Evolutionary conservation across 2,329 filamentous ascomycete genomes (phyloP).

Genomic region (Xylariaceae sp.): DNA sequence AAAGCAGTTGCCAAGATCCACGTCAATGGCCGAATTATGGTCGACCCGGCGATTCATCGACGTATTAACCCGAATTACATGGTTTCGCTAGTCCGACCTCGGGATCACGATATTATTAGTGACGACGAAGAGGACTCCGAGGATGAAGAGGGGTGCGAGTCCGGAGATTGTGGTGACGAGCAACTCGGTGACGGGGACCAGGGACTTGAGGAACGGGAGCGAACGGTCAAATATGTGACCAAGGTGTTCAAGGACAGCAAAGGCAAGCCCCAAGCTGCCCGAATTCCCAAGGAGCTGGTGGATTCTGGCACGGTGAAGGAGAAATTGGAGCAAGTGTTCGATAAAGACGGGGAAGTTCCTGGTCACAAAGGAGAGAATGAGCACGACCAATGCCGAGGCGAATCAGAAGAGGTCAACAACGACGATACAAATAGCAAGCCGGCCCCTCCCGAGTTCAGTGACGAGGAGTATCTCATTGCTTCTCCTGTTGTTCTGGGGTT

Average conservation of each 20-base stretch:
- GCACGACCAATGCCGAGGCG: conserved; percentile 15
- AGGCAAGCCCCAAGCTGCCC: conserved; percentile 32
- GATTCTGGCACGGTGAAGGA: conserved; percentile 28
- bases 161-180: conserved; percentile 34
- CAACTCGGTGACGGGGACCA: conserved; percentile 12
- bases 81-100: conserved; percentile 61
- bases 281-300: conserved; percentile 30
- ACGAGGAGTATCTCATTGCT: conserved; percentile 79
- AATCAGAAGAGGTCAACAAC: conserved; percentile 22
- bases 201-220: conserved; percentile 35
- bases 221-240: conserved; percentile 40
- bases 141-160: conserved; percentile 34
- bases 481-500: conserved; percentile 85
- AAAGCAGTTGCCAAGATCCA: conserved; percentile 72
- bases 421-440: conserved; percentile 28
- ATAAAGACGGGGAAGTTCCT: conserved; percentile 10
- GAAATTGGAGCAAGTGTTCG: conserved; percentile 27
- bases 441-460: conserved; percentile 56
- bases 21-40: conserved; percentile 83
- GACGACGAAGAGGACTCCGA: conserved; percentile 45
- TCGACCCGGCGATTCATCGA: conserved; percentile 77
- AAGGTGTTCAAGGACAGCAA: conserved; percentile 47
- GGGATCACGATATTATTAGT: conserved; percentile 56
- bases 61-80: conserved; percentile 84
- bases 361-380: conserved; percentile 1